Evolutionary conservation across 768 basidiomycete genomes (phyloP), one percentile per base, ranked within the genome.

Genomic region (Steccherinum ochraceum): DNA sequence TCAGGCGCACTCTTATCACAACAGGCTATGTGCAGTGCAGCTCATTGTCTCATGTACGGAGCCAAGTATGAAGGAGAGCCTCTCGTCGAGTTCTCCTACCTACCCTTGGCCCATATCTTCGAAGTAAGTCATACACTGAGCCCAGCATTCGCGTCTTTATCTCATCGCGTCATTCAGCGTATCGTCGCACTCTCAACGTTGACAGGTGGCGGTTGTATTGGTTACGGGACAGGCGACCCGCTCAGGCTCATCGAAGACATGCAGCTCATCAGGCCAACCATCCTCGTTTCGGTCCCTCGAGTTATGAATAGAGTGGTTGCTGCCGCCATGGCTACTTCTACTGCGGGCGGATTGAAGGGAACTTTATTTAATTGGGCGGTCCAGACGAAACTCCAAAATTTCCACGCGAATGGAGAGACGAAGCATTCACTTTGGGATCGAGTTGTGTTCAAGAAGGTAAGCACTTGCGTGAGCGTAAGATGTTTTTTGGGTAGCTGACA

Each of bases 81-180:
- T 10, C 61, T 56, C 2, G 59, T 68, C 46, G 46, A 84, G 24
- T 51, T 90, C 12, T 92, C 89, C 2, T 93, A 89, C 68, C 79
- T 95, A 43, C 92, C 93, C 1, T 70, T 96, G 52, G 87, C 91
- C 2, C 92, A 95, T 67, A 90, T 94, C 52, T 94, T 92, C 54
- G 87, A 85, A 75, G 89, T 93, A 35, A 30, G 64, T 59, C 11
- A 3, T n/a, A n/a, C n/a, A n/a, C n/a, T n/a, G n/a, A n/a, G n/a
- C n/a, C n/a, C n/a, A n/a, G n/a, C n/a, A 3, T 52, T 20, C 40
- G 93, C 88, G 48, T 49, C 70, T 58, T 3, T 12, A 10, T 12
- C 40, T 53, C 19, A 43, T 19, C 51, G 16, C 12, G 25, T 23
- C 40, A n/a, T 13, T 24, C 4, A 16, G 24, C 18, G 23, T 4